phyloP scores from a whole-genome alignment of 2,329 filamentous ascomycete species.

The Fusarium sp. region DNA sequence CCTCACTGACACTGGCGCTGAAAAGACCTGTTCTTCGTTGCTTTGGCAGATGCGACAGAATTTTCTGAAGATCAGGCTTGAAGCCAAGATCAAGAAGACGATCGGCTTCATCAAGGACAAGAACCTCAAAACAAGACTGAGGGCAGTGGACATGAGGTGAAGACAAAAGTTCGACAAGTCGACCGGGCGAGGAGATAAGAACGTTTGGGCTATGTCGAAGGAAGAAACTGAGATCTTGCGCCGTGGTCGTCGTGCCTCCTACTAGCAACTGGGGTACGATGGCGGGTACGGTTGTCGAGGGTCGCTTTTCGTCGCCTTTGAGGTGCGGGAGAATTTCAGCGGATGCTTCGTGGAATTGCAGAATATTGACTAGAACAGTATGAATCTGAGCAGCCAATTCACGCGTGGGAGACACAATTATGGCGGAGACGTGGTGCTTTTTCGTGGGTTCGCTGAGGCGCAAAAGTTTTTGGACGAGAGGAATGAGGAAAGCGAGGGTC shows the following conservation, averaged over 20 bases:
- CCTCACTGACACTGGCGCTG: conserved; percentile 95
- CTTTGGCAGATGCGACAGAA: conserved; percentile 86
- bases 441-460: conserved; percentile 84
- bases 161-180: conserved; percentile 86
- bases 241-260: conserved; percentile 80
- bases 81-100: conserved; percentile 93
- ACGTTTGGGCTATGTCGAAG: conserved; percentile 87
- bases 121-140: conserved; percentile 88
- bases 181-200: conserved; percentile 89
- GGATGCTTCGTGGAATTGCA: conserved; percentile 86
- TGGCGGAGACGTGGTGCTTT: conserved; percentile 88
- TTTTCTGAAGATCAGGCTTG: conserved; percentile 88
- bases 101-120: conserved; percentile 96
- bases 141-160: conserved; percentile 90
- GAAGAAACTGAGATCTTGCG: conserved; percentile 88
- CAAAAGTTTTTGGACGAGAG: conserved; percentile 83
- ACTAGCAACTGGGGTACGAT: conserved; percentile 89
- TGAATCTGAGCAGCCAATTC: conserved; percentile 94
- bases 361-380: conserved; percentile 78
- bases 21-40: conserved; percentile 94
- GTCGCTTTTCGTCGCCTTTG: conserved; percentile 66
- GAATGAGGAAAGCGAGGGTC: conserved; percentile 86
- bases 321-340: conserved; percentile 70
- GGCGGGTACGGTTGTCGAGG: conserved; percentile 57
- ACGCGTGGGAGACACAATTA: conserved; percentile 90